Evolutionary conservation across 2,329 filamentous ascomycete species (phyloP).

Genomic region (Phialemoniopsis sp.): DNA sequence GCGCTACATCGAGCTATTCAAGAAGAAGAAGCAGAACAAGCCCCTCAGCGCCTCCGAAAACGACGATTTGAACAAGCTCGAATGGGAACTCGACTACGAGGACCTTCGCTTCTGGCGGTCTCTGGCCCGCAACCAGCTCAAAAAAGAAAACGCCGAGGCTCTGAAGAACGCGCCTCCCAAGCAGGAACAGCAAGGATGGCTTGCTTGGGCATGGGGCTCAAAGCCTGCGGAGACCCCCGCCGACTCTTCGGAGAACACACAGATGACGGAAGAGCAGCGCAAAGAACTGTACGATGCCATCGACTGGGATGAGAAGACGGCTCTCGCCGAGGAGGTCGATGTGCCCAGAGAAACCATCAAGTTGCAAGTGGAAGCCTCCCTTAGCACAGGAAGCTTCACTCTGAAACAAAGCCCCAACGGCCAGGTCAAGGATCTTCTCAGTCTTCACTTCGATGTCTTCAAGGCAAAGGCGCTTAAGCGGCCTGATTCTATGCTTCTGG

Average conservation of each 20-base stretch:
- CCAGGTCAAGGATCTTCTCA: conserved; percentile 76
- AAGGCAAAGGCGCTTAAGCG: conserved; percentile 85
- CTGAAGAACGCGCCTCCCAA: conserved; percentile 57
- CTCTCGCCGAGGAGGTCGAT: conserved; percentile 82
- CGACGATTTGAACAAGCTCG: conserved; percentile 70
- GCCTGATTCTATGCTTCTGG: conserved; percentile 84
- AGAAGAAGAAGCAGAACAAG: conserved; percentile 78
- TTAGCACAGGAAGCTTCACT: conserved; percentile 96
- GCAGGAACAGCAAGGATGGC: conserved; percentile 76
- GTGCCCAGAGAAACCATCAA: conserved; percentile 88
- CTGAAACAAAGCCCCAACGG: conserved; percentile 80
- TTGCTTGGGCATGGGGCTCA: conserved; percentile 86
- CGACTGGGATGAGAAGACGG: conserved; percentile 96
- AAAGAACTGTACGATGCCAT: conserved; percentile 97
- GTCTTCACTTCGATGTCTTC: conserved; percentile 91
- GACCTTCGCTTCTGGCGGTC: conserved; percentile 97
- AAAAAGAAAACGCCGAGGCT: conserved; percentile 91
- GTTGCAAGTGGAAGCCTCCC: conserved; percentile 83
- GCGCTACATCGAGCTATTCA: conserved; percentile 91
- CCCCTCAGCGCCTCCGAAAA: conserved; percentile 67
- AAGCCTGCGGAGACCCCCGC: conserved; percentile 55
- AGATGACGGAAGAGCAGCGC: conserved; percentile 92
- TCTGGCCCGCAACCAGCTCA: conserved; percentile 85
- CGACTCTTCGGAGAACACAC: conserved; percentile 69
- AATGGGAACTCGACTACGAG: conserved; percentile 88